Percentiles rank a stretch among this genome's conserved stretches.
Conservation (phyloP, 768 basidiomycete species). For the Collybia nuda region DNA sequence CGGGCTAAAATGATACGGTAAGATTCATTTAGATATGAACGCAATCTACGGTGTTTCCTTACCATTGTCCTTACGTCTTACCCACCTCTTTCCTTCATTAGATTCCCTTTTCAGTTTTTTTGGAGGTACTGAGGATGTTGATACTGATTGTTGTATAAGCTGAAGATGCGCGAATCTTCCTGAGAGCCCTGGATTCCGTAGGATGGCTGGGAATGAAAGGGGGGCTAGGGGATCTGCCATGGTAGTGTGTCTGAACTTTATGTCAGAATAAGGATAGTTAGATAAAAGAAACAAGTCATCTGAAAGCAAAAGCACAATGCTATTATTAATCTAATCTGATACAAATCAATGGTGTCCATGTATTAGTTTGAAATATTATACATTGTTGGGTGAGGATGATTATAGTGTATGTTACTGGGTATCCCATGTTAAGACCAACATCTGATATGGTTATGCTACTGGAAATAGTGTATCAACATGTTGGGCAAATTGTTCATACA, state of each 20-base stretch:
- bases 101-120: slow-evolving; percentile 53
- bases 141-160: slow-evolving; percentile 14
- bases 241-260: neutral
- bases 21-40: slow-evolving; percentile 1
- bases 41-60: slow-evolving; percentile 8
- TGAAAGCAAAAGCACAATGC: neutral
- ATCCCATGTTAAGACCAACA: too few relatives aligned
- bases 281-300: neutral
- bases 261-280: too few relatives aligned
- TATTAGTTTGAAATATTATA: too few relatives aligned
- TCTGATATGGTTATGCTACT: neutral
- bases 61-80: slow-evolving; percentile 79
- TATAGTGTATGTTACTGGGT: too few relatives aligned
- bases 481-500: slow-evolving; percentile 19
- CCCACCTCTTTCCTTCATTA: slow-evolving; percentile 78
- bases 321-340: too few relatives aligned
- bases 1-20: slow-evolving; percentile 41
- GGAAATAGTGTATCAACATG: slow-evolving; percentile 9
- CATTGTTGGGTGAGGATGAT: too few relatives aligned
- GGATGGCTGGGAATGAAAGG: slow-evolving; percentile 71
- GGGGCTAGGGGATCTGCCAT: slow-evolving; percentile 36
- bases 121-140: slow-evolving; percentile 12
- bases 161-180: slow-evolving; percentile 56
- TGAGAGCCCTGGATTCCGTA: slow-evolving; percentile 56
- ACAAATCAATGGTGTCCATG: too few relatives aligned